These are phyloP conservation scores for Coemansia biformis DNA, from an alignment of 192 early-diverging fungal genomes.

Conservation along the genomic window DNA sequence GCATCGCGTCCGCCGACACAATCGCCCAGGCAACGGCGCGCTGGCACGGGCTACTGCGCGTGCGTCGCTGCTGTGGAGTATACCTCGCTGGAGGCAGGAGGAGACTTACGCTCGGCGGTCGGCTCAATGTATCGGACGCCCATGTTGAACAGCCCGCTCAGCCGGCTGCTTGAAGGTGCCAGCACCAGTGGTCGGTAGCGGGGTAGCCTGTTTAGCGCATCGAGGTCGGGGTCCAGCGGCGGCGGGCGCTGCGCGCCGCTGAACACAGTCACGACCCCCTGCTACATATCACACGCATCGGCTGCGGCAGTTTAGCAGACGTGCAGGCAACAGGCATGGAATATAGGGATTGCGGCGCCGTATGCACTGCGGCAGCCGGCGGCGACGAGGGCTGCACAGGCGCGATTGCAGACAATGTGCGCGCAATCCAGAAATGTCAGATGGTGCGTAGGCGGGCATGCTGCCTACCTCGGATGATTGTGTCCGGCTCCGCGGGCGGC, in stretches of 20 bases:
- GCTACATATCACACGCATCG: slow-evolving; percentile 13
- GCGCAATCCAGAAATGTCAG: too few species aligned
- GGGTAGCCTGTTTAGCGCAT: slow-evolving; percentile 42
- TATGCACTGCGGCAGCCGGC: too few species aligned
- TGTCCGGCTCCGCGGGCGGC: slow-evolving; percentile 43
- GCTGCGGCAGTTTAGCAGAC: neutral
- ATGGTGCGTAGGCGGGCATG: neutral
- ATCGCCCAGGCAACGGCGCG: too few species aligned
- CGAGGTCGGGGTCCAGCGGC: slow-evolving; percentile 43
- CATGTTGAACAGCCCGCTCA: slow-evolving; percentile 41
- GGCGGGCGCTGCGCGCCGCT: slow-evolving; percentile 37
- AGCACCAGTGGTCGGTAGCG: slow-evolving; percentile 41
- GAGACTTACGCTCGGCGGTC: slow-evolving; percentile 50
- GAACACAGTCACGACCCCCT: slow-evolving; percentile 46
- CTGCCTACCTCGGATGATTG: slow-evolving; percentile 47
- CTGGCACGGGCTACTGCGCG: too few species aligned
- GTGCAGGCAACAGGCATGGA: too few species aligned
- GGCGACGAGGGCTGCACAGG: too few species aligned
- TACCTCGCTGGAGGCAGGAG: too few species aligned
- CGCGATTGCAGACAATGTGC: too few species aligned
- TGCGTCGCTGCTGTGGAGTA: too few species aligned
- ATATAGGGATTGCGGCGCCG: too few species aligned
- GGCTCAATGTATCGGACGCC: slow-evolving; percentile 49
- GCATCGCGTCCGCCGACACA: too few species aligned
- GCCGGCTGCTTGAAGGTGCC: slow-evolving; percentile 38